Evolutionary conservation across 1,284 basidiomycete species (phyloP), one percentile per base, ranked within the genome.

Genomic region (Marasmius sp.): DNA sequence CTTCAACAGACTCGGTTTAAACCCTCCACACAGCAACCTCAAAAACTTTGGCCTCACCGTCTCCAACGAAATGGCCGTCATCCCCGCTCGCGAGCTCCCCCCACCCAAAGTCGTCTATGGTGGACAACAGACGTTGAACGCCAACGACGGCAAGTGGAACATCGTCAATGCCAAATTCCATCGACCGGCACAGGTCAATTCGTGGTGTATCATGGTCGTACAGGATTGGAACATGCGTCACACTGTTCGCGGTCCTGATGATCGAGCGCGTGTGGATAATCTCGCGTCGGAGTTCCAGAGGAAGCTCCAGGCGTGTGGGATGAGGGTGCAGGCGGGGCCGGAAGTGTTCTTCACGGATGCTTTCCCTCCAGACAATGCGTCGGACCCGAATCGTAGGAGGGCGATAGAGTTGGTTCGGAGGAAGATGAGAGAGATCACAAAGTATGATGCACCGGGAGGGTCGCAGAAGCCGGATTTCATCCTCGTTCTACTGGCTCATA

Each of bases 141-240:
- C 84, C 12, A 74, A 66, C 33, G 81, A 87, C 45, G 91, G 85
- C 0, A 81, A 81, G 27, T 93, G 91, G 91, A 92, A 92, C 64
- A 85, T 91, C 58, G 68, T 87, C 37, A 77, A 87, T 18, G 85
- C 88, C 58, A 84, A 84, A 68, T 89, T 91, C 69, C 85, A 86
- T 36, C 67, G 69, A 2, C 82, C 83, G 0, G 85, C 77, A 0
- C 64, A 59, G 2, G 77, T 90, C 22, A 53, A 69, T 11, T 77
- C 75, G 49, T 89, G 86, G 86, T 85, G 82, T 71, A 81, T 89
- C 7, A 64, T 91, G 1, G 79, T 85, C n/a, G 78, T 91, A 16
- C 72, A 76, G 20, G 88, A 89, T 16, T 75, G 79, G 5, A 50
- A 51, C 0, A 61, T 63, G 20, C 74, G 75, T 20, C 75, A 86